These are phyloP conservation scores for Zoysia matrella DNA, from an alignment of 202 grass and related monocot species.

Conservation along the genomic window DNA sequence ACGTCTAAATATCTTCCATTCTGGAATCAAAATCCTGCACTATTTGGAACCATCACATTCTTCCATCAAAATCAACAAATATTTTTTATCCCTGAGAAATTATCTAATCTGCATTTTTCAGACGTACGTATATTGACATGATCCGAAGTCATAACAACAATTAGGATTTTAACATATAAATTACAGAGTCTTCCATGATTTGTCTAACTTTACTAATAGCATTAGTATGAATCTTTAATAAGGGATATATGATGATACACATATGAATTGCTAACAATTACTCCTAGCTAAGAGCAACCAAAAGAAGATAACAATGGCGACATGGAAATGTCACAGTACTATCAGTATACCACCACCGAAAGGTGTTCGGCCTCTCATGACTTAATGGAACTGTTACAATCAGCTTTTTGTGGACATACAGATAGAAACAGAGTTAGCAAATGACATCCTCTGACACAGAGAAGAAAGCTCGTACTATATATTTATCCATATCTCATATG, in stretches of 20 bases:
- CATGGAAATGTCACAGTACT: background rate
- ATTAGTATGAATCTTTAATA: background rate
- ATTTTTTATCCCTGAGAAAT: background rate
- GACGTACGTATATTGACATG: background rate
- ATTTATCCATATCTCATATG: constrained; percentile 1
- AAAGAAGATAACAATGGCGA: background rate
- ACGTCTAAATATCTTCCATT: background rate
- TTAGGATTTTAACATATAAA: background rate
- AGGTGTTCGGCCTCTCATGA: background rate
- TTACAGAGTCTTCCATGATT: background rate
- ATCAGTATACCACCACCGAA: background rate
- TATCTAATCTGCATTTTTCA: background rate
- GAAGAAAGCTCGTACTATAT: constrained; percentile 1
- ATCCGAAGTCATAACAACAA: background rate
- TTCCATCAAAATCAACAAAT: background rate
- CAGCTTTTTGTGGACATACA: background rate
- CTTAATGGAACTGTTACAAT: constrained; percentile 3
- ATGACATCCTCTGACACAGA: background rate
- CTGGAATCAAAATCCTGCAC: background rate
- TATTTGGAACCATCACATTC: background rate
- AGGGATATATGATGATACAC: background rate
- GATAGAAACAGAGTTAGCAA: constrained; percentile 15
- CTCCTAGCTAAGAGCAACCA: background rate
- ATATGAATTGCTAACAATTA: background rate
- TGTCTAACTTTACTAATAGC: background rate